These are phyloP conservation scores for Spergularia marina DNA, from an alignment of 148 eudicot genomes.

Conservation along the genomic window DNA sequence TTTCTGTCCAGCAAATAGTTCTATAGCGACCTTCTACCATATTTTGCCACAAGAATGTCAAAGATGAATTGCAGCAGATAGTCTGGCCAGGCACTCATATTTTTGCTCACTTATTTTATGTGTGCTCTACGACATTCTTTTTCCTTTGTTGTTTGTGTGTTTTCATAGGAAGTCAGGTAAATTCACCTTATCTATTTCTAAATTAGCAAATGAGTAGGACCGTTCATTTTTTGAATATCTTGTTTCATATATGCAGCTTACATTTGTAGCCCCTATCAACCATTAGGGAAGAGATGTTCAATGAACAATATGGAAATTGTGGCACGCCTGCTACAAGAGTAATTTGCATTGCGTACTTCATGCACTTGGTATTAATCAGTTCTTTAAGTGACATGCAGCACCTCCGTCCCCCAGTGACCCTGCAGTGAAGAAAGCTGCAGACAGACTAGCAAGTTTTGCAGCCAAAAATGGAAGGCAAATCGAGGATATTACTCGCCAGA, in stretches of 20 bases:
- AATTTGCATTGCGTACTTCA: constrained; percentile 83
- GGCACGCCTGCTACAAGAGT: constrained; percentile 87
- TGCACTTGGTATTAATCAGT: constrained; percentile 92
- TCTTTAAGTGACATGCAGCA: constrained; percentile 99
- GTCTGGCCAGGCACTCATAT: background rate
- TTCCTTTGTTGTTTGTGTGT: background rate
- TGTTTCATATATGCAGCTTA: constrained; percentile 82
- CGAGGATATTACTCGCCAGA: constrained; percentile 89
- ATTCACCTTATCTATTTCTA: constrained; percentile 21
- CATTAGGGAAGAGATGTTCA: constrained; percentile 75
- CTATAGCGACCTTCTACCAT: constrained; percentile 4
- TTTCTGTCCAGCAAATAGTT: background rate
- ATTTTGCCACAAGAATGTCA: background rate
- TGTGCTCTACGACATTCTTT: background rate
- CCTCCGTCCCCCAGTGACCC: constrained; percentile 89
- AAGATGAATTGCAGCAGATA: constrained; percentile 3
- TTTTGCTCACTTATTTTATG: background rate
- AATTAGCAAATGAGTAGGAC: constrained; percentile 39
- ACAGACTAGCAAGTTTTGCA: constrained; percentile 91
- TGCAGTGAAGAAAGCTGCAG: constrained; percentile 96
- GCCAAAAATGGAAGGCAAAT: constrained; percentile 94
- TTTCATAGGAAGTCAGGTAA: constrained; percentile 18
- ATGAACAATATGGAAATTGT: constrained; percentile 79
- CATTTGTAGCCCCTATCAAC: constrained; percentile 53
- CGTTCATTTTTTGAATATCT: constrained; percentile 54